Base-by-base conservation (phyloP, 495 filamentous ascomycete genomes). In the Neurospora sp. region DNA sequence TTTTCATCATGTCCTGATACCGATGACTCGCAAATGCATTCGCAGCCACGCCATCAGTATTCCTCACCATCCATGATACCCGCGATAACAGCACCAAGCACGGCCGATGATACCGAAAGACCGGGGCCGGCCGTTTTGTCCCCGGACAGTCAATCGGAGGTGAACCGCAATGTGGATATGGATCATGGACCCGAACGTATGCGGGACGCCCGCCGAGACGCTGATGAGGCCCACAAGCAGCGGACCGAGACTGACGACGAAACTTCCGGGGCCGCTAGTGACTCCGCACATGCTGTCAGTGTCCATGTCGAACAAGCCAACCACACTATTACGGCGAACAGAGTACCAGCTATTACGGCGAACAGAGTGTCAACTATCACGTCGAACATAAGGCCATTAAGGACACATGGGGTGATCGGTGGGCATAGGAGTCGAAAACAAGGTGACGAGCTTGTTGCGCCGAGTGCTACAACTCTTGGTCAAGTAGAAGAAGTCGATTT, bases 1-100 rank as follows among this genome's bases (percentile, higher is more conserved):
- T 84, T 83, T 60, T 83, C 80, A 76, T 83, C 80, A 79, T 87
- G 85, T 75, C 84, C 84, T 70, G 84, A 86, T n/a, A 74, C 77
- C 71, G 79, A 82, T 20, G 80, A 81, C 42, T 74, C 70, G 14
- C 72, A 70, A 16, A 38, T 46, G 39, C 70, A 71, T 44, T 41
- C 71, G 31, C 42, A 66, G 44, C 31, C 71, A 20, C 27, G 12
- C 70, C 71, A 12, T n/a, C 69, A 20, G 10, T 72, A 74, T 18
- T n/a, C 20, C 27, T 70, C 72, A 20, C 70, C 73, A 70, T 6
- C 73, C 70, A 71, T 74, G 40, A 40, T 60, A 35, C 62, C 78
- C 20, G 27, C 74, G 10, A 39, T 49, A 23, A 71, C 73, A 8
- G 71, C 72, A n/a, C 69, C 73, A 38, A 77, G 76, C 78, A 77